A percentile compares a stretch with the other conserved stretches of the same genome.
phyloP scores from a whole-genome alignment of 176 grass and related monocot genomes.

The Musa beccarii region DNA sequence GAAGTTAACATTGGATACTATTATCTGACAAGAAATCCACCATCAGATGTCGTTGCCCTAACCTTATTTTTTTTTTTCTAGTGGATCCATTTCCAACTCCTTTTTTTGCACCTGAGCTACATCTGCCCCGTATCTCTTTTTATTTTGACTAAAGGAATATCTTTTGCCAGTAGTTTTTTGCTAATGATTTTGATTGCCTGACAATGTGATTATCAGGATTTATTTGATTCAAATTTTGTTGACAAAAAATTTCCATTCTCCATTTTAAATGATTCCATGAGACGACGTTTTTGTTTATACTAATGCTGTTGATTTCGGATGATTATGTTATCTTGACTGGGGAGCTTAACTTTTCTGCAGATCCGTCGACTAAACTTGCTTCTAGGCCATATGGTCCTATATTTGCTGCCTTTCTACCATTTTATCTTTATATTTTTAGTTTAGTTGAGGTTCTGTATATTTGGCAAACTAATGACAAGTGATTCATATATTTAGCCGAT shows the following conservation, averaged over 20 bases:
- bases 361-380: constrained; percentile 43
- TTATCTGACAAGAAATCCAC: neutral
- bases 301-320: neutral
- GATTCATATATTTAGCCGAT: constrained; percentile 82
- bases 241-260: no score
- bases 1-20: neutral
- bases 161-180: neutral
- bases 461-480: constrained; percentile 62
- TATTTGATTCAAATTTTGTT: no score
- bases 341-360: constrained; percentile 28
- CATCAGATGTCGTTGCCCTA: neutral
- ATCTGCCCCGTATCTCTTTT: neutral
- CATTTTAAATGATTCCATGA: neutral
- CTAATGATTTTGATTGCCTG: neutral
- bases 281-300: neutral
- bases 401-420: constrained; percentile 54
- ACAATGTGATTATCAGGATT: neutral
- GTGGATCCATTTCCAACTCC: neutral
- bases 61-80: neutral
- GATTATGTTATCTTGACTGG: constrained; percentile 11
- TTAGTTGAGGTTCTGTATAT: constrained; percentile 63
- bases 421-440: constrained; percentile 79
- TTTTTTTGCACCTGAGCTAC: neutral
- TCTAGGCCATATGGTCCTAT: constrained; percentile 67
- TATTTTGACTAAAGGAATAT: neutral